Evolutionary conservation across 805 yeast species (phyloP), one percentile per base, ranked within the genome.

Genomic region (Zygotorulaspora florentina): DNA sequence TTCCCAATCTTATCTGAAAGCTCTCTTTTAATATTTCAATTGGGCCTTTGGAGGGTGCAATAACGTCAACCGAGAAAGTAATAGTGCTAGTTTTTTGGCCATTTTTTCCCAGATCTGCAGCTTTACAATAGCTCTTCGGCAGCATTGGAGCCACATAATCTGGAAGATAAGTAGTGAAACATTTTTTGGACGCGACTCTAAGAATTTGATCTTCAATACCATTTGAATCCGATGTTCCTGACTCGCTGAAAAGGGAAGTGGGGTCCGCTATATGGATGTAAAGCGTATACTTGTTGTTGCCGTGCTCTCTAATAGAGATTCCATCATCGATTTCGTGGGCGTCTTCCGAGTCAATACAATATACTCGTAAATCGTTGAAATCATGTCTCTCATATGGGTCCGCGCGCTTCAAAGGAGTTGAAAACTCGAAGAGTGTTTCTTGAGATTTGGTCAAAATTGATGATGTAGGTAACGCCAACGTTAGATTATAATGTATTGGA

Each of bases 301-400:
- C 55, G 3, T 52, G 56, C 3, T 49, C 51, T 36, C 69, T 69
- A 15, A 91, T 69, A 1, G 96, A 79, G 23, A 91, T 73, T 39
- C 97, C 99, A 65, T 91, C 99, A 64, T 91, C 99, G 48, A 93
- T 85, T 64, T 93, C 98, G 54, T 84, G 83, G 0, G 98, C 96
- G 35, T 73, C 74, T 3, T 71, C 77, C 2, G 83, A 74, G 66
- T 93, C 99, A 47, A 91, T 87, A 65, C 97, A 89, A 61, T 80
- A 91, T 1, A 89, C 81, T 0, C 77, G 74, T 10, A 75, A 57
- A 37, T 72, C 66, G 0, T 65, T 65, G 52, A 73, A 76, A 23
- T 72, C 71, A n/a, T 84, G 66, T 17, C 61, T 43, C 1, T 28
- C 39, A 2, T 43, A 41, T 33, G 60, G 59, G 12, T 26, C 29